Base-by-base conservation (phyloP, 768 basidiomycete species). In the Auricularia sp. region DNA sequence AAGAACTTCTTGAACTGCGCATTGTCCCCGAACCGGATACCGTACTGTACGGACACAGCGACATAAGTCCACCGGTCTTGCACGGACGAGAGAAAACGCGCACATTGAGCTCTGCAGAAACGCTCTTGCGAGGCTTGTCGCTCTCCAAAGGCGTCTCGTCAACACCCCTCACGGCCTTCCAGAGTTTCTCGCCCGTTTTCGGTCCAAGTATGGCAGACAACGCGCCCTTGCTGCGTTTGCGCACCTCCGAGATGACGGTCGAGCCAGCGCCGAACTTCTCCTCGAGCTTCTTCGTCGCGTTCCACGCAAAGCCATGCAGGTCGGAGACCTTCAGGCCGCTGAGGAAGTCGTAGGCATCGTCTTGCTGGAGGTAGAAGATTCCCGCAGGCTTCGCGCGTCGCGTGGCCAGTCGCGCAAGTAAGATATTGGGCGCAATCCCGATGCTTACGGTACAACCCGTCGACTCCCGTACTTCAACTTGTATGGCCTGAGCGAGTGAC, bases 381-480 rank as follows among this genome's bases (percentile, higher is more conserved):
- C 88, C 88, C 0, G 89, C 94, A 0, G 97, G 97, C 71, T 99
- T 99, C 4, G 97, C 97, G 4, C 80, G 81, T 7, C 91, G 85
- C 0, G 94, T 95, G 2, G 97, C 97, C 6, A 99, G 80, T 18
- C 94, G 90, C 0, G 96, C 92, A 4, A 99, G 85, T 58, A 96
- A 85, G 69, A 96, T 89, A 75, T 98, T 99, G 67, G 92, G 85
- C 0, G 92, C 83, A 62, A 97, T 89, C 11, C 97, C 97, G 61
- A 98, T 90, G 73, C 92, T 94, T 5, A 94, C 94, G 95, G 92
- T 90, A 69, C 96, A 98, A 2, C 83, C 84, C 0, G 95, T 98
- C n/a, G 82, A 84, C 62, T 82, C 79, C 64, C 82, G 82, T 3
- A 98, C 85, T 70, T 92, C 85, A 1, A 81, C 78, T 36, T 97